Evolutionary conservation across 2,329 filamentous ascomycete genomes (phyloP).

Genomic region (Epichloe hybrida): DNA sequence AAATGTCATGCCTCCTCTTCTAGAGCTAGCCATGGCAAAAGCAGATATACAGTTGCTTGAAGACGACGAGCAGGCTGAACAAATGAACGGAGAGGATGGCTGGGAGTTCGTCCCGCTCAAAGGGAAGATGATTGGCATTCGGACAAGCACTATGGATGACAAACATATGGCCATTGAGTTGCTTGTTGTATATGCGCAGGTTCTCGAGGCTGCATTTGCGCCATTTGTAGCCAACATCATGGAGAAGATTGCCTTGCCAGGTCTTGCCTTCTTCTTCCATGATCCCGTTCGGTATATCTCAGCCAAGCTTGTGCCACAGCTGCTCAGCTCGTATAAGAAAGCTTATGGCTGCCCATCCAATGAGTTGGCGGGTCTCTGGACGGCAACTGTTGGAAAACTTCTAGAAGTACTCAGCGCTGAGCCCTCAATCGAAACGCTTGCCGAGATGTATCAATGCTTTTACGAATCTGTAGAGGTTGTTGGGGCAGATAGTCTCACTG

Average conservation of each 20-base stretch:
- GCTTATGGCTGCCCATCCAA: conserved; percentile 70
- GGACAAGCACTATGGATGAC: conserved; percentile 91
- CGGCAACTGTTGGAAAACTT: conserved; percentile 72
- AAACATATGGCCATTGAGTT: conserved; percentile 99
- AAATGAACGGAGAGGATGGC: conserved; percentile 86
- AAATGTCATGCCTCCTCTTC: conserved; percentile 85
- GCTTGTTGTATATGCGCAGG: conserved; percentile 91
- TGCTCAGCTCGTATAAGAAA: conserved; percentile 89
- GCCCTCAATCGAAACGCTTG: conserved; percentile 87
- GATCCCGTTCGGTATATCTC: conserved; percentile 92
- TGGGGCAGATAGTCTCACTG: conserved; percentile 67
- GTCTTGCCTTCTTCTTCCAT: conserved; percentile 97
- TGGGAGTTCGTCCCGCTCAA: conserved; percentile 97
- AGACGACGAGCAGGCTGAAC: conserved; percentile 85
- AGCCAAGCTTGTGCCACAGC: conserved; percentile 83
- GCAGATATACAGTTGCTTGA: conserved; percentile 94
- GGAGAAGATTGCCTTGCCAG: conserved; percentile 90
- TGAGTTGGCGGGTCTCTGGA: conserved; percentile 74
- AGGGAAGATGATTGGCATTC: conserved; percentile 96
- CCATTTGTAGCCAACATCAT: conserved; percentile 87
- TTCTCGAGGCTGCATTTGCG: conserved; percentile 84
- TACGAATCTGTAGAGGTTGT: conserved; percentile 95
- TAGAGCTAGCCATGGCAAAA: conserved; percentile 85
- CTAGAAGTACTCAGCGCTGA: conserved; percentile 88
- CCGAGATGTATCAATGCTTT: conserved; percentile 99